Conservation (phyloP, 768 basidiomycete species). For the Pluteus cervinus region DNA sequence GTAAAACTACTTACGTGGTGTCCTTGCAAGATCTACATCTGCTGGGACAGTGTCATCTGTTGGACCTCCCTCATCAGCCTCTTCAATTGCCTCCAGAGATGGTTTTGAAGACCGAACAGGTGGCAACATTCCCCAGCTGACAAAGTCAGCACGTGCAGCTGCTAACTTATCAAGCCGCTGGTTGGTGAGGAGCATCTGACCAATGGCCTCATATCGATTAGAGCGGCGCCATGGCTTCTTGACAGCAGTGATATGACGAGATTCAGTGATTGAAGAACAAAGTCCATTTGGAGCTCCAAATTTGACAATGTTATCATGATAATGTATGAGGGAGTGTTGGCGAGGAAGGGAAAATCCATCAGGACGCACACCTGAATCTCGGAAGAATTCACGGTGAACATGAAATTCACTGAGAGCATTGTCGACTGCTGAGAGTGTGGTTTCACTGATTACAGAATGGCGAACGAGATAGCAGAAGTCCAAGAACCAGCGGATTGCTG, state of each 20-base stretch:
- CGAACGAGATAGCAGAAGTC: conserved; percentile 28
- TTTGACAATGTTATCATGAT: conserved; percentile 8
- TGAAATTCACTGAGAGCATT: conserved; percentile 19
- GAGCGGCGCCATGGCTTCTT: conserved; percentile 29
- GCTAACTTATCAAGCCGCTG: conserved; percentile 22
- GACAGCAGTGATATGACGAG: conserved; percentile 24
- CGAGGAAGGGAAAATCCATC: conserved; percentile 14
- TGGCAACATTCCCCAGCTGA: conserved; percentile 11
- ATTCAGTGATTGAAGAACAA: conserved; percentile 28
- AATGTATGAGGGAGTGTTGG: conserved; percentile 19
- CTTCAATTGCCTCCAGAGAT: conserved; percentile 7
- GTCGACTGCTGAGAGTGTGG: conserved; percentile 12
- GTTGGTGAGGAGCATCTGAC: conserved; percentile 29
- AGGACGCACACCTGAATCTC: conserved; percentile 7
- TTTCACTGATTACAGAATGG: conserved; percentile 11
- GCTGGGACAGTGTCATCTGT: conserved; percentile 4
- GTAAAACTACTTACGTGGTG: conserved; percentile 5
- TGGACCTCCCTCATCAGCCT: conserved; percentile 4
- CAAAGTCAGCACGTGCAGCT: conserved; percentile 11
- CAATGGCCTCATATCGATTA: conserved; percentile 22
- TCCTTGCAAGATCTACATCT: conserved; percentile 8
- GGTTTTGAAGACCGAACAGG: background rate
- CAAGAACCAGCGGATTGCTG: conserved; percentile 18
- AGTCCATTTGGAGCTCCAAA: conserved; percentile 22
- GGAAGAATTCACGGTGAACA: conserved; percentile 21